Evolutionary conservation across 2,329 filamentous ascomycete genomes (phyloP).

Genomic region (Fusarium graminum): DNA sequence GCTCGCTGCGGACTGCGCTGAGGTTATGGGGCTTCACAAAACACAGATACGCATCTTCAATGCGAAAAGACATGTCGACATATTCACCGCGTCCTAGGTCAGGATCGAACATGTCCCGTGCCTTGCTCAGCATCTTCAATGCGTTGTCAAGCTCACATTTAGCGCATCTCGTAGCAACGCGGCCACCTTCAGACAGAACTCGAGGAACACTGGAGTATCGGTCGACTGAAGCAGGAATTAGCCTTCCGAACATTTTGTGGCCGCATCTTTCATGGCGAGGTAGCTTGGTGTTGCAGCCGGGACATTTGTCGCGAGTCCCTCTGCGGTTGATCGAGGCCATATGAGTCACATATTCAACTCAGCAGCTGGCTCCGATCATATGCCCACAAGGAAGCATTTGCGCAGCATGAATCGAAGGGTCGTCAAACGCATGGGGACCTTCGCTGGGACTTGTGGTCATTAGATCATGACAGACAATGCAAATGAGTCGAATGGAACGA

Average conservation of each 20-base stretch:
- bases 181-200: neutral
- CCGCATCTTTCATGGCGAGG: neutral
- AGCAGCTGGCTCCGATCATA: neutral
- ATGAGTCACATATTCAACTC: neutral
- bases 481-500: neutral
- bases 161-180: neutral
- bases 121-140: neutral
- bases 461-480: neutral
- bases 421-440: neutral
- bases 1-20: neutral
- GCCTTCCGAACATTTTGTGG: neutral
- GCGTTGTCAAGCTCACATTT: neutral
- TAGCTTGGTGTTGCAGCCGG: neutral
- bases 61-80: neutral
- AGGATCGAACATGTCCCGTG: neutral
- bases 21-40: neutral
- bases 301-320: neutral
- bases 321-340: neutral
- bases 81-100: neutral
- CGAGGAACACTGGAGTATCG: neutral
- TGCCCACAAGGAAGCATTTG: constrained; percentile 4
- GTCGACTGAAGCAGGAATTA: neutral
- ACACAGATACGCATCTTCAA: neutral
- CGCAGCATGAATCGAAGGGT: neutral
- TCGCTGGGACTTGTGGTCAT: neutral